Evolutionary conservation across 768 basidiomycete genomes (phyloP), one percentile per base, ranked within the genome.

Genomic region (Macrolepiota dolichaula): DNA sequence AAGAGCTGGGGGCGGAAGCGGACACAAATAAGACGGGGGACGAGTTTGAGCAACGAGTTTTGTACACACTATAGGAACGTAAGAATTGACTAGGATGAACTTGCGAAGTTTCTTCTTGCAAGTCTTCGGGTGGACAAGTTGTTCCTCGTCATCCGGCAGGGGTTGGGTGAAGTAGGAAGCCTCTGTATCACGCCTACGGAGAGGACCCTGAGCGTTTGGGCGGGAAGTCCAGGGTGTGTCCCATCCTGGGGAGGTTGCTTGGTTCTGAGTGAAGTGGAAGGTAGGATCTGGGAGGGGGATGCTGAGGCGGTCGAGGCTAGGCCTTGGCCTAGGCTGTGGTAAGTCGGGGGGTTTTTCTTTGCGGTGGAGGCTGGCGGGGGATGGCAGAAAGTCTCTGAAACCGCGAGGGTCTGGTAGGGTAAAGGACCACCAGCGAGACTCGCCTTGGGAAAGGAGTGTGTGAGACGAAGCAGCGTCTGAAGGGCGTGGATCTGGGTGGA

Each of bases 381-480:
- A 69, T 7, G 79, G 76, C 2, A 85, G 77, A 83, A 85, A 86
- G 53, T 82, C 78, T 62, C 70, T 76, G 62, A 82, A 74, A 36
- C 69, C 67, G 59, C 69, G 79, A 56, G 70, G 74, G 58, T 76
- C 73, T 44, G 42, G 84, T 40, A 85, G 81, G 27, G 85, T 85
- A 71, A 92, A 91, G 0, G 88, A 75, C 85, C 86, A 90, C 91
- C 91, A 92, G 53, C 84, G 83, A 61, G 85, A 86, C 46, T 71
- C 74, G 64, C 70, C 70, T 62, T 76, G 71, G 51, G 76, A 69
- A 62, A 69, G 72, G 72, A 70, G 79, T 12, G 85, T 84, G 52
- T 79, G 74, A 60, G 79, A 80, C 15, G 86, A 87, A 29, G 76
- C 79, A 61, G 77, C 73, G 68, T 86, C 87, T 37, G 81, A 81